Evolutionary conservation across 164 flowering plant species (phyloP), one percentile per base, ranked within the genome.

Genomic region (Vitis rotundifolia): DNA sequence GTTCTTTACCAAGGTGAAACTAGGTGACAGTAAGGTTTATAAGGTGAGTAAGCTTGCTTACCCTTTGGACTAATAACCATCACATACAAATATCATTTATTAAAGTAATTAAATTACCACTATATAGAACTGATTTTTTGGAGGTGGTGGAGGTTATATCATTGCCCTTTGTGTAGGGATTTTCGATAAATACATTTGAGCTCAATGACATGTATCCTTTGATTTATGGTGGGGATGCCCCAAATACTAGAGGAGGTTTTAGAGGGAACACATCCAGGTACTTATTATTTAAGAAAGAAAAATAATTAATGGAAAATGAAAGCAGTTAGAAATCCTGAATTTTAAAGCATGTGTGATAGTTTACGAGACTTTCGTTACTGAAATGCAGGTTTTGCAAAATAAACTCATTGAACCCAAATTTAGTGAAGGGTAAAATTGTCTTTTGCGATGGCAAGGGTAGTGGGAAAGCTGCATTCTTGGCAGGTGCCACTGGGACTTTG

Each of bases 341-440:
- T 22, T 22, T 22, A 1, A 22, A 22, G 26, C 2, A 1, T 22
- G 26, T 22, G 2, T 22, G 2, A 1, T 22, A 22, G 26, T 1
- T 22, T 22, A 22, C 26, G 0, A 22, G 44, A 13, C 3, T 14
- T 19, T 37, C 2, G 1, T 9, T 51, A 2, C 13, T 16, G 15
- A 11, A 50, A 59, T 69, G 60, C 73, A 88, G 92, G 76, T 71
- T 49, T 47, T 89, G 93, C 68, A 0, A 0, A 2, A 5, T 15
- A 1, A 49, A 59, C 22, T 77, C 89, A 3, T 61, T 90, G 71
- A 79, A 90, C 50, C 14, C 26, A 3, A 68, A 13, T 13, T n/a
- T 71, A 51, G 88, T 87, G 58, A 77, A 71, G 49, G 92, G 88
- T 0, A 88, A 81, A 69, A 87, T 90, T 49, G 81, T 90, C 29